These are phyloP conservation scores for Gloeostereum incarnatum DNA, from an alignment of 768 basidiomycete species.

Conservation along the genomic window DNA sequence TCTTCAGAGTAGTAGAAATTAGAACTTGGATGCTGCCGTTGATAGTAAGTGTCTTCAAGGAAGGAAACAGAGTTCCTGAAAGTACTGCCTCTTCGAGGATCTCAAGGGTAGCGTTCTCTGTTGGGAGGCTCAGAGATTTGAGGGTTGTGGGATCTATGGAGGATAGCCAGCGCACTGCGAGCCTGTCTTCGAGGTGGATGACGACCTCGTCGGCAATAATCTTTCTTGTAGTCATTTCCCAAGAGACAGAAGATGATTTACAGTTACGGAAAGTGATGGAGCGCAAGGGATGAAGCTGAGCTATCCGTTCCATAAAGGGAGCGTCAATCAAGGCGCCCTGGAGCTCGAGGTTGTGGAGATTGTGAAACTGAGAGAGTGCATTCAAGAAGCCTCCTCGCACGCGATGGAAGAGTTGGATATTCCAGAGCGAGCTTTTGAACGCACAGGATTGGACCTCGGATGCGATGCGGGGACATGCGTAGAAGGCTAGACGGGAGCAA, in stretches of 20 bases:
- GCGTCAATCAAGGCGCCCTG: slow-evolving; percentile 1
- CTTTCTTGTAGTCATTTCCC: too few species aligned
- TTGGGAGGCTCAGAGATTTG: slow-evolving; percentile 4
- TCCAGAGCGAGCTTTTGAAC: slow-evolving; percentile 1
- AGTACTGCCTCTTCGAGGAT: slow-evolving; percentile 4
- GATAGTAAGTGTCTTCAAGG: slow-evolving; percentile 3
- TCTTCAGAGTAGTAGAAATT: not conserved
- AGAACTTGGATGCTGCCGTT: slow-evolving; percentile 2
- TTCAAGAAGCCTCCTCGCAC: too few species aligned
- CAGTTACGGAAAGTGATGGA: slow-evolving; percentile 5
- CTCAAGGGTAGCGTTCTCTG: slow-evolving; percentile 4
- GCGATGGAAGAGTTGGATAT: slow-evolving; percentile 4
- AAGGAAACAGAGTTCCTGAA: slow-evolving; percentile 2
- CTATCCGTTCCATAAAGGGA: slow-evolving; percentile 1
- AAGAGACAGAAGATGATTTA: too few species aligned
- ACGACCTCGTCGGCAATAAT: too few species aligned
- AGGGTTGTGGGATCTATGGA: slow-evolving; percentile 4
- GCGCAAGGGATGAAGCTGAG: slow-evolving; percentile 4
- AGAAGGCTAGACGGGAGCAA: slow-evolving; percentile 5
- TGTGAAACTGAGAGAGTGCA: slow-evolving; percentile 4
- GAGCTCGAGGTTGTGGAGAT: slow-evolving; percentile 5
- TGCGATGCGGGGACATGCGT: slow-evolving; percentile 5
- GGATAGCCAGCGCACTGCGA: slow-evolving; percentile 9
- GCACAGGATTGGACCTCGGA: slow-evolving; percentile 6
- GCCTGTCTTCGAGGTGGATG: too few species aligned